These are phyloP conservation scores for Penicillium sp. DNA, from an alignment of 2,329 filamentous ascomycete genomes.

Conservation along the genomic window DNA sequence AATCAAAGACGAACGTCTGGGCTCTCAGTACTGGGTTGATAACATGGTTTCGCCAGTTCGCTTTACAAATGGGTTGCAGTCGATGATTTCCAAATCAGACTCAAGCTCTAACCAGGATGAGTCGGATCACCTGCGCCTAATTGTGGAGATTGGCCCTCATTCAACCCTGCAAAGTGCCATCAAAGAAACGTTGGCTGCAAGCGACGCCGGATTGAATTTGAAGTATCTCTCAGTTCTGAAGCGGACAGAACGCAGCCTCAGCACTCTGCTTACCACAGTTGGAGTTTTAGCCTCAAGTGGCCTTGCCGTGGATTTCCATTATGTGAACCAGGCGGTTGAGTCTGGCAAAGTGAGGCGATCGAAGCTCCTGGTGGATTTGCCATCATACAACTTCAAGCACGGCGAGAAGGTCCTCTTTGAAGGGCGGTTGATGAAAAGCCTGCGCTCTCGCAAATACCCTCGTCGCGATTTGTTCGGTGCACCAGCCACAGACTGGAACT, in stretches of 20 bases:
- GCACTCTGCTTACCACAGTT: constrained; percentile 21
- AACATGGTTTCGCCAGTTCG: constrained; percentile 36
- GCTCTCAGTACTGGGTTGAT: constrained; percentile 32
- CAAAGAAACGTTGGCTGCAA: constrained; percentile 22
- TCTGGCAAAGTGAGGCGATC: constrained; percentile 1
- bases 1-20: constrained; percentile 13
- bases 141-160: constrained; percentile 38
- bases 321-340: constrained; percentile 21
- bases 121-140: constrained; percentile 14
- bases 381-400: constrained; percentile 34
- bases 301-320: constrained; percentile 24
- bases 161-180: constrained; percentile 32
- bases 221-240: constrained; percentile 30
- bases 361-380: constrained; percentile 27
- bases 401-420: constrained; percentile 25
- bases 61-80: constrained; percentile 26
- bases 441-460: constrained; percentile 28
- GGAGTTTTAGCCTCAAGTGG: constrained; percentile 24
- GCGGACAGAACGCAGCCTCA: constrained; percentile 22
- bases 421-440: constrained; percentile 29
- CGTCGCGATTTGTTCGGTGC: constrained; percentile 35
- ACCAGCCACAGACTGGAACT: constrained; percentile 33
- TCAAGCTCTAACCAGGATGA: not conserved
- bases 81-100: constrained; percentile 6
- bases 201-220: constrained; percentile 6